phyloP scores from a whole-genome alignment of 306 rosid genomes.

The Mimosa bimucronata region DNA sequence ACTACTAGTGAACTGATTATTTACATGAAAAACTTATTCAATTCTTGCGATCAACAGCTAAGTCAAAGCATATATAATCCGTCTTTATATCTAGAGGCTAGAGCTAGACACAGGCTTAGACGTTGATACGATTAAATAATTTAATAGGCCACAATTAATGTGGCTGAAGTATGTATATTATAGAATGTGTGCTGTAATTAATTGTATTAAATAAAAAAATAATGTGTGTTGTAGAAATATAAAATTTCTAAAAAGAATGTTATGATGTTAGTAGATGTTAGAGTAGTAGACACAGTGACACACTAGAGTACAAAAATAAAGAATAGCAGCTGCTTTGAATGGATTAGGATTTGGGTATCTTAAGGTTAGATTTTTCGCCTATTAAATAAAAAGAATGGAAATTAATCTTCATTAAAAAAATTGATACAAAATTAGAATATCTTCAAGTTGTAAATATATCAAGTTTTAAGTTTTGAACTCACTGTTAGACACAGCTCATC shows the following conservation, averaged over 20 bases:
- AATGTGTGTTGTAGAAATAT: no score
- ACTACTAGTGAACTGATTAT: not conserved
- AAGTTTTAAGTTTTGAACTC: not conserved
- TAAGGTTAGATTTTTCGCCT: not conserved
- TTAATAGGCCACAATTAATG: not conserved
- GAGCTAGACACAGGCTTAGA: not conserved
- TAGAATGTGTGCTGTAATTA: not conserved
- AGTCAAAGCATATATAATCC: not conserved
- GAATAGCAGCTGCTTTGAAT: not conserved
- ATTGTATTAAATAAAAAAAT: no score
- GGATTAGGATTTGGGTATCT: not conserved
- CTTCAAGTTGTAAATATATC: not conserved
- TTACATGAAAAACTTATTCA: not conserved
- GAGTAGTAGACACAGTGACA: no score
- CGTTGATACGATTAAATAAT: not conserved
- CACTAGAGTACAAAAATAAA: not conserved
- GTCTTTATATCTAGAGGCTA: not conserved
- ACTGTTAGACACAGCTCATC: not conserved
- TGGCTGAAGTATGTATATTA: not conserved
- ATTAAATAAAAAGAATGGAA: not conserved
- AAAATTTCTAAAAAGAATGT: not conserved
- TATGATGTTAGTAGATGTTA: not conserved
- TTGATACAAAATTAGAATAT: not conserved
- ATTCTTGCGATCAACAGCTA: not conserved
- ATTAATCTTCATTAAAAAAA: no score